phyloP scores from a whole-genome alignment of 345 rosid species.

The Eucalyptus curtisii region DNA sequence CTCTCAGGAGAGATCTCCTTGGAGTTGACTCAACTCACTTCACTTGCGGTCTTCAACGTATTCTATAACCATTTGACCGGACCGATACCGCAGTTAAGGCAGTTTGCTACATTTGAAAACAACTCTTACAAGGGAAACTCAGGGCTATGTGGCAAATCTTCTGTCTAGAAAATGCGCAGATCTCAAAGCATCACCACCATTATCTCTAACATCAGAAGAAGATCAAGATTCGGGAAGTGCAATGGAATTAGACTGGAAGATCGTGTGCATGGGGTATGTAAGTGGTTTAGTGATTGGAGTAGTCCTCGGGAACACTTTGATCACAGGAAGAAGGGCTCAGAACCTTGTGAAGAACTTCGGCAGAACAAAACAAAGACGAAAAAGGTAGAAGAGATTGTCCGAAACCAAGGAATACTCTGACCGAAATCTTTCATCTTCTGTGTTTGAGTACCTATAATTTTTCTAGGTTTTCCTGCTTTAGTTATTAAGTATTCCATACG shows the following conservation, averaged over 20 bases:
- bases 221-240: neutral
- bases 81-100: neutral
- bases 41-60: neutral
- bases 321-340: neutral
- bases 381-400: neutral
- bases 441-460: neutral
- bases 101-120: neutral
- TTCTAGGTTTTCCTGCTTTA: neutral
- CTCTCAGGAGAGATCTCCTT: neutral
- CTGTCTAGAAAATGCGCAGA: neutral
- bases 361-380: neutral
- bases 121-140: neutral
- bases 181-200: neutral
- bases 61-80: conserved; percentile 7
- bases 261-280: neutral
- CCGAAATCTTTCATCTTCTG: neutral
- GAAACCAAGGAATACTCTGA: neutral
- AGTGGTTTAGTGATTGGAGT: neutral
- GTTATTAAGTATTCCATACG: neutral
- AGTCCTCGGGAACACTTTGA: neutral
- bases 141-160: neutral
- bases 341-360: neutral
- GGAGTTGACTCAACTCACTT: neutral
- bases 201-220: neutral
- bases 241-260: neutral